These are phyloP conservation scores for Paramecium pentaurelia DNA, from an alignment of 73 alveolate genomes.

Conservation along the genomic window DNA sequence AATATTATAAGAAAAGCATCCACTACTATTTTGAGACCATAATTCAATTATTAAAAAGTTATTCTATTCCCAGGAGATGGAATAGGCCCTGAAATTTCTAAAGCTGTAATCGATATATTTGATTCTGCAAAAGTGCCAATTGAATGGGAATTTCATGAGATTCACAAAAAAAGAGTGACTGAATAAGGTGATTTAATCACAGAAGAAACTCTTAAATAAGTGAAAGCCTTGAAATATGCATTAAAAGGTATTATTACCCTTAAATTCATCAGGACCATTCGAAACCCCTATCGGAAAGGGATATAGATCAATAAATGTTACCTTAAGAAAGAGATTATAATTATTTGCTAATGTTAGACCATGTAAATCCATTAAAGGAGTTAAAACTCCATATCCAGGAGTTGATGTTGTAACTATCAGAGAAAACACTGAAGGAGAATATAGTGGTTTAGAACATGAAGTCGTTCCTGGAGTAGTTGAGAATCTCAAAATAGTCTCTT, in stretches of 20 bases:
- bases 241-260: constrained; percentile 57
- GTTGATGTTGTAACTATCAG: constrained; percentile 81
- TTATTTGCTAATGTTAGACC: constrained; percentile 82
- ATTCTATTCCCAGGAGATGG: constrained; percentile 79
- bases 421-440: constrained; percentile 86
- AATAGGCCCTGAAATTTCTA: constrained; percentile 79
- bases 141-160: constrained; percentile 69
- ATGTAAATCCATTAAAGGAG: constrained; percentile 73
- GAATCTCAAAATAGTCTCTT: constrained; percentile 69
- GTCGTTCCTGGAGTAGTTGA: constrained; percentile 82
- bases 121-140: constrained; percentile 77
- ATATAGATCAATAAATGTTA: constrained; percentile 75
- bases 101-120: constrained; percentile 67
- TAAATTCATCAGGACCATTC: constrained; percentile 63
- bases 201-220: constrained; percentile 63
- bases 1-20: neutral
- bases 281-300: constrained; percentile 83
- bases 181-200: constrained; percentile 65
- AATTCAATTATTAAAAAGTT: constrained; percentile 35
- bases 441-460: constrained; percentile 77
- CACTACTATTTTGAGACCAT: neutral
- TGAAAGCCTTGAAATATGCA: constrained; percentile 63
- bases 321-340: constrained; percentile 71
- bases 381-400: constrained; percentile 64
- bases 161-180: constrained; percentile 56